A percentile compares a stretch with the other conserved stretches of the same genome.
phyloP scores from a whole-genome alignment of 148 eudicot genomes.

The Vaccinium corymbosum region DNA sequence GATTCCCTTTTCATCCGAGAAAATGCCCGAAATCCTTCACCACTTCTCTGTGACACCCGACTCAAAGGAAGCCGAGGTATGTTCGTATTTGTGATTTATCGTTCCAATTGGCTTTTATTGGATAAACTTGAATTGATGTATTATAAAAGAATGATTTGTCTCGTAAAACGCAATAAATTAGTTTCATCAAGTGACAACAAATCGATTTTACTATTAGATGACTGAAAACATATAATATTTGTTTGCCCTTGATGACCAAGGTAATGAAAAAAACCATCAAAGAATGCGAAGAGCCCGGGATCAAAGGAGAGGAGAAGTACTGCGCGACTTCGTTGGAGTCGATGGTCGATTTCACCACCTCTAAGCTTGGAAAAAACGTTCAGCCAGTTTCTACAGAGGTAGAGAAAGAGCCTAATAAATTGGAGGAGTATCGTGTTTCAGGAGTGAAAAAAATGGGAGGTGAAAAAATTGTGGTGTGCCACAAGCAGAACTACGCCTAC shows the following conservation, averaged over 20 bases:
- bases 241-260: background rate
- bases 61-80: conserved; percentile 15
- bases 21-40: conserved; percentile 20
- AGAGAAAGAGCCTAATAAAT: background rate
- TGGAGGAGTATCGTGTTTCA: conserved; percentile 18
- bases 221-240: background rate
- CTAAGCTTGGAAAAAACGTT: conserved; percentile 20
- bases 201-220: too few relatives aligned
- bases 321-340: conserved; percentile 32
- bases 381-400: conserved; percentile 17
- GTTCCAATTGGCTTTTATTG: too few relatives aligned
- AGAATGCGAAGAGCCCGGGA: conserved; percentile 15
- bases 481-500: conserved; percentile 35
- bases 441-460: conserved; percentile 18
- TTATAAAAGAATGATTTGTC: too few relatives aligned
- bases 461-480: conserved; percentile 31
- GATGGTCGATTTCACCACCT: conserved; percentile 23
- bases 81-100: background rate
- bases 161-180: too few relatives aligned
- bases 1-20: conserved; percentile 29
- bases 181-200: too few relatives aligned
- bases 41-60: conserved; percentile 32
- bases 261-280: conserved; percentile 13
- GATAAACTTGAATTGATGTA: too few relatives aligned
- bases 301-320: conserved; percentile 25